Conservation (phyloP, 148 eudicot genomes). For the Camellia japonica region DNA sequence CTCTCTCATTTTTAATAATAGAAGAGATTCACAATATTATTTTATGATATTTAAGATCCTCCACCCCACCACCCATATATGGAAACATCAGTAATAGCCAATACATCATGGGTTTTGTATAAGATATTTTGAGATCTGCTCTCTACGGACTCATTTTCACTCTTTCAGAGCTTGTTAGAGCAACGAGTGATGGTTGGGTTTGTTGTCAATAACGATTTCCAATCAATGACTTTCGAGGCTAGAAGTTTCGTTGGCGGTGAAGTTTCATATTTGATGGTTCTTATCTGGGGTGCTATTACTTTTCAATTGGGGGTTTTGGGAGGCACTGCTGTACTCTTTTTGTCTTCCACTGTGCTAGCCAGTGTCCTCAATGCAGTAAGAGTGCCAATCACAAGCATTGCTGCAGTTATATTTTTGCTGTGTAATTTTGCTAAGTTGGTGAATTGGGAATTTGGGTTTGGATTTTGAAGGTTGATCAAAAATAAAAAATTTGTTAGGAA, state of each 20-base stretch:
- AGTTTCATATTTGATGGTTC: constrained; percentile 49
- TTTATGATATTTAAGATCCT: too few relatives aligned
- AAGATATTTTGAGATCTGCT: constrained; percentile 69
- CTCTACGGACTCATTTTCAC: constrained; percentile 81
- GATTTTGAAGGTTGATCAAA: too few relatives aligned
- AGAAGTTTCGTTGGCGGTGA: constrained; percentile 54
- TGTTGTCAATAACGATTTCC: constrained; percentile 36
- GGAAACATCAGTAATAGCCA: constrained; percentile 44
- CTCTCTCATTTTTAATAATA: too few relatives aligned
- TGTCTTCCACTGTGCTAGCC: constrained; percentile 74
- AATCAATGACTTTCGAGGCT: constrained; percentile 55
- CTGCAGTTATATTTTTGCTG: constrained; percentile 62
- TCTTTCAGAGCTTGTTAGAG: constrained; percentile 74
- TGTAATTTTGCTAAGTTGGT: too few relatives aligned
- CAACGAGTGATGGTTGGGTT: constrained; percentile 85
- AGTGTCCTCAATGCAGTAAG: constrained; percentile 75
- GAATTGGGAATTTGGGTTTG: too few relatives aligned
- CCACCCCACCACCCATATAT: constrained; percentile 19
- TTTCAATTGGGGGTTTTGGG: constrained; percentile 77
- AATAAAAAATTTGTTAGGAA: too few relatives aligned
- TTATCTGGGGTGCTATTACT: constrained; percentile 63
- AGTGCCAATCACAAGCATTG: constrained; percentile 78
- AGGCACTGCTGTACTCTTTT: constrained; percentile 55
- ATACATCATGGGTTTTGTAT: constrained; percentile 57
- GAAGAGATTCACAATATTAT: too few relatives aligned